Evolutionary conservation across 23 red algal genomes (phyloP).

Genomic region (Gracilaria vermiculophylla): DNA sequence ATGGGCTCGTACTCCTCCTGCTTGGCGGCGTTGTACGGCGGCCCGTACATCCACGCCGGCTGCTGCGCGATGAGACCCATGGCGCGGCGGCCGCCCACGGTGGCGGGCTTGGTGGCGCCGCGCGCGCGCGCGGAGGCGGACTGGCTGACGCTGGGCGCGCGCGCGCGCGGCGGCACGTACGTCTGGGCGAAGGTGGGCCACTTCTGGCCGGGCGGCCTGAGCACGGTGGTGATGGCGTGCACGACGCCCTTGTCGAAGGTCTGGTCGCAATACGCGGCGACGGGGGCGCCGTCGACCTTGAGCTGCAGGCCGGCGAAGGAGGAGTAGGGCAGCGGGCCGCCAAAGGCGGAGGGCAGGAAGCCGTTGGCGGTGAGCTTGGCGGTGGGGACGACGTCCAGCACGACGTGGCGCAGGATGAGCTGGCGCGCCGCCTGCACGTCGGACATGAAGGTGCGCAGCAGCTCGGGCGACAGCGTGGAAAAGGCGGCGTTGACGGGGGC

Average conservation of each 20-base stretch:
- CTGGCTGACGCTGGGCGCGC: not conserved
- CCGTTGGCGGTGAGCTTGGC: slow-evolving; percentile 38
- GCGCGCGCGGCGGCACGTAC: slow-evolving; percentile 11
- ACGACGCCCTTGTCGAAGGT: slow-evolving; percentile 34
- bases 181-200: slow-evolving; percentile 11
- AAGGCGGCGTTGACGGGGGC: slow-evolving; percentile 63
- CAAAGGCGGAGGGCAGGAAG: slow-evolving; percentile 8
- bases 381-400: slow-evolving; percentile 1
- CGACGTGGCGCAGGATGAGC: slow-evolving; percentile 37
- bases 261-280: not conserved
- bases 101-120: slow-evolving; percentile 14
- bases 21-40: slow-evolving; percentile 63
- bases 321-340: slow-evolving; percentile 38
- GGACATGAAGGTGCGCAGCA: not conserved
- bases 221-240: slow-evolving; percentile 37
- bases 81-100: slow-evolving; percentile 56
- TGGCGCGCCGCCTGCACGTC: not conserved
- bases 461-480: not conserved
- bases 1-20: slow-evolving; percentile 82
- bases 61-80: slow-evolving; percentile 62
- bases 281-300: slow-evolving; percentile 1
- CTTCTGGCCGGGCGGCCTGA: slow-evolving; percentile 24
- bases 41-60: slow-evolving; percentile 74
- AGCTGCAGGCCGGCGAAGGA: slow-evolving; percentile 8
- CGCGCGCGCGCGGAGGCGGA: not conserved